Conservation (phyloP, 1,139 yeast species). For the Debaryomyces sp. region DNA sequence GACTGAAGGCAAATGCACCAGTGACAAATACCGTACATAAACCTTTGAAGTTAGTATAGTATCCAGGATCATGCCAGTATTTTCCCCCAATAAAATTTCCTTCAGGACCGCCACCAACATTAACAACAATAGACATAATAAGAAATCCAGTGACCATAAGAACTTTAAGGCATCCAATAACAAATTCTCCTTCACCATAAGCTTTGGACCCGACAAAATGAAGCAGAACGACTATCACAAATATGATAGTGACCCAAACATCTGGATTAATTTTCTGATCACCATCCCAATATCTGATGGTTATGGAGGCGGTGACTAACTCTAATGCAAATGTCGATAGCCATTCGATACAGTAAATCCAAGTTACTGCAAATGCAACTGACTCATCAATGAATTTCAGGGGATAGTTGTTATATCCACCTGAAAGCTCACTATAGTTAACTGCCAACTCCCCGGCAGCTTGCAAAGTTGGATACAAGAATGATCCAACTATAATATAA, state of each 20-base stretch:
- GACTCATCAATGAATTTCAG: conserved; percentile 40
- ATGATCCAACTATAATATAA: conserved; percentile 40
- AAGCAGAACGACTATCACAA: conserved; percentile 24
- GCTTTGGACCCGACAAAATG: conserved; percentile 31
- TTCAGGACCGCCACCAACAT: conserved; percentile 28
- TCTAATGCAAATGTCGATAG: conserved; percentile 42
- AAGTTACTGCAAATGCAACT: conserved; percentile 42
- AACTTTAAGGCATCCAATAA: conserved; percentile 24
- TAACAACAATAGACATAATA: conserved; percentile 30
- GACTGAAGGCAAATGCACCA: conserved; percentile 30
- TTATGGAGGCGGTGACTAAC: conserved; percentile 42
- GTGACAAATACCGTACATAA: conserved; percentile 30
- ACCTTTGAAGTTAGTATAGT: conserved; percentile 31
- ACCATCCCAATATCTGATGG: conserved; percentile 36
- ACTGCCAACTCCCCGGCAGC: conserved; percentile 48
- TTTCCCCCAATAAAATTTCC: conserved; percentile 29
- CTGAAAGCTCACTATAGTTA: conserved; percentile 38
- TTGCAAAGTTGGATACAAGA: conserved; percentile 42
- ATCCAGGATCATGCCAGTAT: conserved; percentile 32
- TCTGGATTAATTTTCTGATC: conserved; percentile 25
- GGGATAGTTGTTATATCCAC: conserved; percentile 46
- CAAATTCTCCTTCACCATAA: conserved; percentile 34
- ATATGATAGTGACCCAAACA: conserved; percentile 30
- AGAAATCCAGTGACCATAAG: conserved; percentile 26
- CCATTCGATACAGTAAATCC: conserved; percentile 49